phyloP scores from a whole-genome alignment of 768 basidiomycete genomes.

The Naganishia onofrii region DNA sequence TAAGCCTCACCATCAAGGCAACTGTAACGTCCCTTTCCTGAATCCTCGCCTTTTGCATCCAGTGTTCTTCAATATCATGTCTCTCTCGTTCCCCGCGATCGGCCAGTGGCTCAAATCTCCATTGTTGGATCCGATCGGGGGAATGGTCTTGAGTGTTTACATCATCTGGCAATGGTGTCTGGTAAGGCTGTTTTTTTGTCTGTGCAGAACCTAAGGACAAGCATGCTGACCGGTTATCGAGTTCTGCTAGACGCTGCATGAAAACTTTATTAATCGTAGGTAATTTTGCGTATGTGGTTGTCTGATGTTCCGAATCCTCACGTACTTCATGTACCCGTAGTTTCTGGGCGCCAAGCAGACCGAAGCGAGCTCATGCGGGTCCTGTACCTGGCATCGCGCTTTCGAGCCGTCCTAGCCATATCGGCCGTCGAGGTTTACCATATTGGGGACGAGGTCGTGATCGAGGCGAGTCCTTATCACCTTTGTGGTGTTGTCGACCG shows the following conservation, averaged over 20 bases:
- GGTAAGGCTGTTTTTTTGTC: neutral
- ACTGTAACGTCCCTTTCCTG: neutral
- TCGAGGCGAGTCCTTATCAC: constrained; percentile 35
- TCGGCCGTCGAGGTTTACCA: constrained; percentile 53
- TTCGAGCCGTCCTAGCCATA: constrained; percentile 52
- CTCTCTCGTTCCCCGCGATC: constrained; percentile 52
- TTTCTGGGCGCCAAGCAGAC: constrained; percentile 45
- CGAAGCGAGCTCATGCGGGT: constrained; percentile 46
- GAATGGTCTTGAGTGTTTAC: constrained; percentile 52
- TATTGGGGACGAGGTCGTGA: constrained; percentile 49
- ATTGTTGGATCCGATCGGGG: constrained; percentile 54
- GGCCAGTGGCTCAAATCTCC: constrained; percentile 44
- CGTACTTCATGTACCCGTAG: constrained; percentile 21
- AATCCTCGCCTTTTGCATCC: neutral
- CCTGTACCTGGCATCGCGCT: constrained; percentile 53
- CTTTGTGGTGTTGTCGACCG: constrained; percentile 35
- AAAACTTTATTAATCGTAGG: constrained; percentile 53
- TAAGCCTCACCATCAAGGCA: constrained; percentile 7
- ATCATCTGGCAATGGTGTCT: constrained; percentile 52
- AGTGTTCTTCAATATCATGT: constrained; percentile 54
- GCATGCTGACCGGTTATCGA: neutral
- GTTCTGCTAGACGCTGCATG: constrained; percentile 44
- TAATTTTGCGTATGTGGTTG: neutral
- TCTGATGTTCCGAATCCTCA: neutral
- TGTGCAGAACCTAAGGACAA: neutral